Base-by-base conservation (phyloP, 169 alveolate genomes). In the Babesia gibsoni region DNA sequence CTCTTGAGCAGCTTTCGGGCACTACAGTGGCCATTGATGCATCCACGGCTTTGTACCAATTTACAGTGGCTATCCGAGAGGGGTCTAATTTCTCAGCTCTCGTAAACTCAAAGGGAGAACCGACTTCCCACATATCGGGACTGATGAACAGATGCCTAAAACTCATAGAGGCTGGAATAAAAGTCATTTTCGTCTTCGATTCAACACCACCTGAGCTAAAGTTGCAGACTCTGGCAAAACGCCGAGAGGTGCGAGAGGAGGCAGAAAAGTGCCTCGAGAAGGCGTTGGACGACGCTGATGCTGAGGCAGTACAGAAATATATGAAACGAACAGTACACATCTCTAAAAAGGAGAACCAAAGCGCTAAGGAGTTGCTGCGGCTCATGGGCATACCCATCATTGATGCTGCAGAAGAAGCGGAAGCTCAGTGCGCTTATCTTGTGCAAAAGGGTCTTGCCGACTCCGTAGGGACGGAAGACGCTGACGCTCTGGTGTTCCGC, bases 131-230 rank as follows among this genome's bases (percentile, higher is more conserved):
- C 83, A 88, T 94, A 54, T 84, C 93, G 22, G 98, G 98, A 1
- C 67, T 94, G 87, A 79, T 95, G 80, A 87, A 89, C 53, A 80
- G 98, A 48, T 90, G 92, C 53, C 73, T 84, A 39, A 92, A 97
- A 50, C 79, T 95, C 37, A 84, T 93, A 65, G 97, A 94, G 92
- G 66, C 73, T 32, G 97, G 99, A 16, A 90, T 97, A 41, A 91
- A 92, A 54, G 99, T 99, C 4, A 89, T 95, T 18, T 97, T 96
- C 93, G 99, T 97, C 18, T 96, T 97, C 83, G 99, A 97, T 80
- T 99, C 99, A n/a, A 93, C 90, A 35, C 99, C 99, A 14, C 99
- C 99, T 10, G 96, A 91, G 54, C 73, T 92, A 54, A 96, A 96
- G 77, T 77, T 73, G 22, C 88, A 91, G 43, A 94, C 94, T 72